These are phyloP conservation scores for Wickerhamiella qilinensis DNA, from an alignment of 805 yeast genomes.

Conservation along the genomic window DNA sequence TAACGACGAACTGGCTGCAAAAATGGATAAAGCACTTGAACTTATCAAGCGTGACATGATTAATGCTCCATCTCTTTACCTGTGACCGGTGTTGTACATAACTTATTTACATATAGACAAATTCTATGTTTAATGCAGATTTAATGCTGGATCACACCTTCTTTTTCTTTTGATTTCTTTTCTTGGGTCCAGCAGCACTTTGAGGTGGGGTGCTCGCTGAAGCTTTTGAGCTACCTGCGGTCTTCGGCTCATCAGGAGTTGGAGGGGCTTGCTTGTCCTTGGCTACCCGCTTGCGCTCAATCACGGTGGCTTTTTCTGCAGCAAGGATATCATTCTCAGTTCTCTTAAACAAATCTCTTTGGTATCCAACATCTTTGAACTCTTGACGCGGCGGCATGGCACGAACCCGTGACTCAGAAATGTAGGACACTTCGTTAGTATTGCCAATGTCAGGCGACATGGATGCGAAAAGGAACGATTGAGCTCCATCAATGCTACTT, in stretches of 20 bases:
- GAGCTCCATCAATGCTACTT: slow-evolving; percentile 64
- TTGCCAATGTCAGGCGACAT: slow-evolving; percentile 55
- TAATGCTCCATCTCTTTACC: slow-evolving; percentile 85
- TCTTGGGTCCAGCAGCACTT: too few relatives aligned
- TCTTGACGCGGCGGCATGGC: slow-evolving; percentile 41
- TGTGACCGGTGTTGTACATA: slow-evolving; percentile 18
- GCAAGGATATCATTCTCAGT: slow-evolving; percentile 42
- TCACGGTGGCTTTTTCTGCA: slow-evolving; percentile 58
- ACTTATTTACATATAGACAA: background rate
- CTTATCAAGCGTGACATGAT: slow-evolving; percentile 91
- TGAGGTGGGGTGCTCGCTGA: too few relatives aligned
- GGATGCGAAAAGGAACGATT: slow-evolving; percentile 52
- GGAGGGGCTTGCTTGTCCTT: too few relatives aligned
- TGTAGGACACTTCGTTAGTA: slow-evolving; percentile 47
- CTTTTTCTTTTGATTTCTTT: too few relatives aligned
- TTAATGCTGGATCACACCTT: background rate
- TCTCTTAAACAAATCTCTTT: slow-evolving; percentile 39
- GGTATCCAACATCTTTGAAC: slow-evolving; percentile 43
- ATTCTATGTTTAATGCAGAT: too few relatives aligned
- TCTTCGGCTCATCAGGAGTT: too few relatives aligned
- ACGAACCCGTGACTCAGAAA: slow-evolving; percentile 53
- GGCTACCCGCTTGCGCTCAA: slow-evolving; percentile 34
- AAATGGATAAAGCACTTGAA: slow-evolving; percentile 74
- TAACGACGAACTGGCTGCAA: slow-evolving; percentile 65
- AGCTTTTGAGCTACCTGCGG: too few relatives aligned